These are phyloP conservation scores for Leccinellum rugosiceps DNA, from an alignment of 768 basidiomycete genomes.

Conservation along the genomic window DNA sequence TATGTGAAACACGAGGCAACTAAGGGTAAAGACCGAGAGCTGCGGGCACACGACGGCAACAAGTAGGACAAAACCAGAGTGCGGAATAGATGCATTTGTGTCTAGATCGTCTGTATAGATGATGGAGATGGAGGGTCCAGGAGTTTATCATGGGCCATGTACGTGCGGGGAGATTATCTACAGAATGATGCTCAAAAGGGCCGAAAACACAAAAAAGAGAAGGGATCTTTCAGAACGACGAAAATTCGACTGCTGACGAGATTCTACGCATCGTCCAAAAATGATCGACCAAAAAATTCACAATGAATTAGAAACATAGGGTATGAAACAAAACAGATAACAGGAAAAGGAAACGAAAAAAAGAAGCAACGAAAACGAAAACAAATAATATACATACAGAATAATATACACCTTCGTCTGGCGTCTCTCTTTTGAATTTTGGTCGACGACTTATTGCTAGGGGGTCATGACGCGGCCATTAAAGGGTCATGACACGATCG, in stretches of 20 bases:
- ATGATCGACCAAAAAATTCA: neutral
- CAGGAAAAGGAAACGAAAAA: neutral
- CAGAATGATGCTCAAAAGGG: constrained; percentile 13
- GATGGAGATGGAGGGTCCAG: neutral
- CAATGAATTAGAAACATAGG: neutral
- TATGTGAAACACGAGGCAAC: neutral
- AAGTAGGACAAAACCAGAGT: neutral
- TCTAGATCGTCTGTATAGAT: constrained; percentile 7
- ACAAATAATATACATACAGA: constrained; percentile 32
- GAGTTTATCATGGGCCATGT: constrained; percentile 6
- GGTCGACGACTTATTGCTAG: neutral
- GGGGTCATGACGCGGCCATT: constrained; percentile 3
- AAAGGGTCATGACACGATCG: constrained; percentile 10
- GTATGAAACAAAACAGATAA: constrained; percentile 5
- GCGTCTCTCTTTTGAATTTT: neutral
- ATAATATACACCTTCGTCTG: constrained; percentile 27
- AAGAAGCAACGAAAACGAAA: neutral
- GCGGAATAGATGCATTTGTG: constrained; percentile 6
- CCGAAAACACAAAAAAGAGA: constrained; percentile 3
- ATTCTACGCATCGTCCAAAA: constrained; percentile 1
- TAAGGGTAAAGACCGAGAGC: no score
- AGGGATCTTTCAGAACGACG: neutral
- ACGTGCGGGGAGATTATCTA: constrained; percentile 17
- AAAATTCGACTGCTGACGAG: constrained; percentile 1
- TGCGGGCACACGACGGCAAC: neutral